Conservation (phyloP, 306 rosid genomes). For the Lotus japonicus region DNA sequence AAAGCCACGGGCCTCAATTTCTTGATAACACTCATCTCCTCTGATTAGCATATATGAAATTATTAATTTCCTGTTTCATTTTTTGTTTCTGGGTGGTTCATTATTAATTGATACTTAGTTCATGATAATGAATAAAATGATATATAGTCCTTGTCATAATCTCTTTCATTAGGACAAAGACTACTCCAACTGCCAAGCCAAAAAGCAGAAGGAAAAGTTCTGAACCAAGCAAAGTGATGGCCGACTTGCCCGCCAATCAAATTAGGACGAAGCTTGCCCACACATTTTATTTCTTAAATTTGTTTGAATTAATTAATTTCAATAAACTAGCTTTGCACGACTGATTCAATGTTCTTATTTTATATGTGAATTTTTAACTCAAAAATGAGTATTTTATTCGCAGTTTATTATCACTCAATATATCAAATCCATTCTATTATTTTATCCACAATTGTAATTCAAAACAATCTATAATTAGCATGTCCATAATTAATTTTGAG, state of each 20-base stretch:
- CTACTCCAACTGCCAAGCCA: constrained; percentile 21
- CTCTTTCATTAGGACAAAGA: constrained; percentile 25
- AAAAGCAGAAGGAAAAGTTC: background rate
- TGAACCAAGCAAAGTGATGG: background rate
- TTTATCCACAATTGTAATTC: background rate
- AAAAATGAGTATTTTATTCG: background rate
- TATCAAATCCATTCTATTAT: background rate
- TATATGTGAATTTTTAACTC: background rate
- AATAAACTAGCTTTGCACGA: background rate
- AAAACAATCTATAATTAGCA: background rate
- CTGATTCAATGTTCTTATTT: background rate
- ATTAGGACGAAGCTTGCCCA: constrained; percentile 1
- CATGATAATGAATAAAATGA: background rate
- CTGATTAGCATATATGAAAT: background rate
- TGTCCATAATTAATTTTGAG: too few relatives aligned
- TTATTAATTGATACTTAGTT: background rate
- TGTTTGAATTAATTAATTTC: background rate
- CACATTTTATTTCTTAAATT: background rate
- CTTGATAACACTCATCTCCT: background rate
- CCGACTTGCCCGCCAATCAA: background rate
- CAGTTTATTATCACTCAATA: background rate
- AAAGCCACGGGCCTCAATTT: background rate
- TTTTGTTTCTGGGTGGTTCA: background rate
- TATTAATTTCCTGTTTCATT: background rate
- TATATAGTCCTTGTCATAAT: constrained; percentile 20